Percentiles rank a stretch among this genome's conserved stretches.
Conservation (phyloP, 2,329 filamentous ascomycete genomes). For the Ciborinia camelliae region DNA sequence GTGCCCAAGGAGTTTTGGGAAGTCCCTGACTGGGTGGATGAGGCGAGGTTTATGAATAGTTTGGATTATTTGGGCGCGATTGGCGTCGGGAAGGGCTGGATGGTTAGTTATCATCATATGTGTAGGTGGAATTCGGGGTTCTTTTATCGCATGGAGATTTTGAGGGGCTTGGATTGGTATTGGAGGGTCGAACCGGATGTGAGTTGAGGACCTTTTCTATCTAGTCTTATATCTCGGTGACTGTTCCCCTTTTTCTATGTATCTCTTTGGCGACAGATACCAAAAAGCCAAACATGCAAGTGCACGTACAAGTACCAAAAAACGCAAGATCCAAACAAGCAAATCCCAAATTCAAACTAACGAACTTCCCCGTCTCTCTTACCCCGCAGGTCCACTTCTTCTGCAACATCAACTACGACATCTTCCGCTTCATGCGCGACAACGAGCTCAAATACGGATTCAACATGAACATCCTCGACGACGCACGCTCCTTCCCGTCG, state of each 20-base stretch:
- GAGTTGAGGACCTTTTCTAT: constrained; percentile 33
- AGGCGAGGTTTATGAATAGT: constrained; percentile 82
- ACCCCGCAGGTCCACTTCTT: constrained; percentile 54
- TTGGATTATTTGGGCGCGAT: constrained; percentile 87
- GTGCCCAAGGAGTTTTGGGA: constrained; percentile 92
- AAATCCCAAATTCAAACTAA: too few species aligned
- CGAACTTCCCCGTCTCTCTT: too few species aligned
- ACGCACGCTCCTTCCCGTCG: constrained; percentile 85
- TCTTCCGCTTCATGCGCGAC: constrained; percentile 83
- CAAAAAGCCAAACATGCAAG: too few species aligned
- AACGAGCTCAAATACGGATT: constrained; percentile 76
- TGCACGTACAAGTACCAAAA: too few species aligned
- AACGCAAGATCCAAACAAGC: too few species aligned
- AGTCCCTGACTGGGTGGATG: constrained; percentile 90
- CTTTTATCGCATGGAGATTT: constrained; percentile 74
- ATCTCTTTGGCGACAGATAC: too few species aligned
- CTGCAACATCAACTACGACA: constrained; percentile 71
- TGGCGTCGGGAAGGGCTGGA: constrained; percentile 97
- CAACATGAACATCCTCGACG: constrained; percentile 89
- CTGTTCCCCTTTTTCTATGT: too few species aligned
- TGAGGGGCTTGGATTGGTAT: constrained; percentile 59
- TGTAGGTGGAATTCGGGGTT: constrained; percentile 87
- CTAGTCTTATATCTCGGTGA: not conserved
- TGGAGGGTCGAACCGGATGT: constrained; percentile 60
- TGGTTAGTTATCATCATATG: constrained; percentile 96